Base-by-base conservation (phyloP, 2,329 filamentous ascomycete species). In the Trichophyton mentagrophytes region DNA sequence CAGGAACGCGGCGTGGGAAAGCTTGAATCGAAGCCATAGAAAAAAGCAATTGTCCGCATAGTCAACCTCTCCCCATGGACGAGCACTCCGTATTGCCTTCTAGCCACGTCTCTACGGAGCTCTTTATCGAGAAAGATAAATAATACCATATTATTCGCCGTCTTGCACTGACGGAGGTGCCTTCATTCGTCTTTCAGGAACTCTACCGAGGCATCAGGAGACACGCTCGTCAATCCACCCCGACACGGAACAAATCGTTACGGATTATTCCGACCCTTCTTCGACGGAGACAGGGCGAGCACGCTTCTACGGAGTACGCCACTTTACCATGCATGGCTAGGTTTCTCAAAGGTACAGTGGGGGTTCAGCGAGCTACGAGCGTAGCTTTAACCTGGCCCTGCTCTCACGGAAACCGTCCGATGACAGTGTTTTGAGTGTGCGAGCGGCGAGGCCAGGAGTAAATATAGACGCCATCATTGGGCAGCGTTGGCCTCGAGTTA, bases 21-120 rank as follows among this genome's bases (percentile, higher is more conserved):
- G 51, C 51, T 55, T 55, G 51, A 55, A 55, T 55, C 27, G 51
- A 55, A 55, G 51, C 51, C 51, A 33, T 55, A n/a, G 49, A 55
- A 55, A 55, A 55, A 55, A 55, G 51, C 51, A 55, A 55, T 33
- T 33, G 51, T 55, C 25, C 30, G n/a, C 51, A 36, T 55, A 38
- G 1, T 55, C 46, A 22, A 30, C 46, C 2, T 25, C 22, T 25
- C 20, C 2, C 22, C 5, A 25, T 25, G 7, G 44, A 51, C 8
- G 17, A 44, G 40, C 40, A 44, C 33, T 13, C 33, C 33, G 33
- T 38, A 13, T 9, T 38, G 11, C 33, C 33, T 2, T 38, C 33
- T 13, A 38, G 33, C 11, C 33, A 13, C 33, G 33, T 13, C 33
- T 13, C 11, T 38, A 9, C 3, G 13, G 33, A 13, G 33, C 11